Conservation (phyloP, 768 basidiomycete genomes). For the Ephemerocybe angulata region DNA sequence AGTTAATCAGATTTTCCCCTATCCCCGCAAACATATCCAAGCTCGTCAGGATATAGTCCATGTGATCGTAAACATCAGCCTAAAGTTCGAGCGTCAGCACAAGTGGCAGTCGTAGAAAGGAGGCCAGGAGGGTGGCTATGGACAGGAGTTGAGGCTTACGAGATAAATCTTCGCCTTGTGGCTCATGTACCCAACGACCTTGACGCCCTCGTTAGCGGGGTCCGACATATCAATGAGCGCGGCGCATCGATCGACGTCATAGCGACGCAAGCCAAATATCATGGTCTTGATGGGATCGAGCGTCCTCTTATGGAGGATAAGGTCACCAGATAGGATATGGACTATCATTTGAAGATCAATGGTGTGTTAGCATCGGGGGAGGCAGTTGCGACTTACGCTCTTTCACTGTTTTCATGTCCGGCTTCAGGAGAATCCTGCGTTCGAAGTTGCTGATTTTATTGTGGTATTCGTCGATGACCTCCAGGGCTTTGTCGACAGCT, state of each 20-base stretch:
- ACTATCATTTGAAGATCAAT: constrained; percentile 36
- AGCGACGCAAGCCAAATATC: constrained; percentile 63
- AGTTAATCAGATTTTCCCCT: constrained; percentile 67
- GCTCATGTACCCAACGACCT: constrained; percentile 60
- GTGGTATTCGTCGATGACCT: constrained; percentile 68
- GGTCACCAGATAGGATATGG: constrained; percentile 72
- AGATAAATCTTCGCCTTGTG: constrained; percentile 68
- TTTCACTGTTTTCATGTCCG: constrained; percentile 58
- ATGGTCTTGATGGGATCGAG: constrained; percentile 68
- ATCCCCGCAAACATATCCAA: constrained; percentile 73
- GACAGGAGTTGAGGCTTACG: constrained; percentile 41
- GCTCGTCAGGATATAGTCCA: constrained; percentile 66
- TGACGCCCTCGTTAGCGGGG: constrained; percentile 31
- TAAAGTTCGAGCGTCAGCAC: constrained; percentile 19
- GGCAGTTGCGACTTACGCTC: constrained; percentile 38
- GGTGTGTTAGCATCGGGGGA: background rate
- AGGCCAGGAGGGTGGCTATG: background rate
- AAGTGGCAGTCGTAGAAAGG: background rate
- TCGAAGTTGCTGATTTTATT: constrained; percentile 60
- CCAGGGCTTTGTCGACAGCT: constrained; percentile 69
- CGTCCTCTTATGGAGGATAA: constrained; percentile 70
- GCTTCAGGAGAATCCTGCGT: constrained; percentile 52
- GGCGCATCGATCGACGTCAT: constrained; percentile 64
- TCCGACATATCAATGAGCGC: constrained; percentile 50
- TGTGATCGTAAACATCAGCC: constrained; percentile 76